phyloP scores from a whole-genome alignment of 345 rosid genomes.

The Cardamine occulta region DNA sequence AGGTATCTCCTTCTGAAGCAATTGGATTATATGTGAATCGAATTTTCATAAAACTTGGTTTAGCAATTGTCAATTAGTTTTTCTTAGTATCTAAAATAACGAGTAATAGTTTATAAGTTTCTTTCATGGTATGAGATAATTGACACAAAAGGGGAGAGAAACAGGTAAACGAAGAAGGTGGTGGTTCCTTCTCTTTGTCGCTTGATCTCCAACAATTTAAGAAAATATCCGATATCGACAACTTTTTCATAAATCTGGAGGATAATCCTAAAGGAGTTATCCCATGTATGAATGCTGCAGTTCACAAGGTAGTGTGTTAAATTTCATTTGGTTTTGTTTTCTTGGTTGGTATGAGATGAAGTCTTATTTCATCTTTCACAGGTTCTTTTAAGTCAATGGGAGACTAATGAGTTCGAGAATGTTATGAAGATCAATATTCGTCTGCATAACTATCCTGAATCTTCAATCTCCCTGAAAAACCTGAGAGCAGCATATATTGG shows the following conservation, averaged over 20 bases:
- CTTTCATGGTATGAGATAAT: constrained; percentile 1
- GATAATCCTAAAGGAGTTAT: constrained; percentile 79
- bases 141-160: constrained; percentile 25
- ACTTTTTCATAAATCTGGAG: constrained; percentile 63
- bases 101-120: constrained; percentile 4
- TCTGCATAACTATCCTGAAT: constrained; percentile 75
- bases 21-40: not conserved
- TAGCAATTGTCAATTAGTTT: not conserved
- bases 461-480: constrained; percentile 81
- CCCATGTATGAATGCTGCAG: constrained; percentile 77
- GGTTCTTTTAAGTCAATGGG: constrained; percentile 53
- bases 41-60: not conserved
- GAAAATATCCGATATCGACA: constrained; percentile 54
- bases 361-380: constrained; percentile 30
- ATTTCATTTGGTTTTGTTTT: not conserved
- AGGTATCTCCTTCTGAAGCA: constrained; percentile 47
- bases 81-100: constrained; percentile 8
- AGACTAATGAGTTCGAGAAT: constrained; percentile 49
- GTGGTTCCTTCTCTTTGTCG: constrained; percentile 55
- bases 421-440: constrained; percentile 71
- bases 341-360: constrained; percentile 26
- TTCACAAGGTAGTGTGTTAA: constrained; percentile 66
- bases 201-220: constrained; percentile 75
- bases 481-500: constrained; percentile 95
- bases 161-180: constrained; percentile 69